A percentile compares a stretch with the other conserved stretches of the same genome.
phyloP scores from a whole-genome alignment of 306 rosid species.

The Prunus padus region DNA sequence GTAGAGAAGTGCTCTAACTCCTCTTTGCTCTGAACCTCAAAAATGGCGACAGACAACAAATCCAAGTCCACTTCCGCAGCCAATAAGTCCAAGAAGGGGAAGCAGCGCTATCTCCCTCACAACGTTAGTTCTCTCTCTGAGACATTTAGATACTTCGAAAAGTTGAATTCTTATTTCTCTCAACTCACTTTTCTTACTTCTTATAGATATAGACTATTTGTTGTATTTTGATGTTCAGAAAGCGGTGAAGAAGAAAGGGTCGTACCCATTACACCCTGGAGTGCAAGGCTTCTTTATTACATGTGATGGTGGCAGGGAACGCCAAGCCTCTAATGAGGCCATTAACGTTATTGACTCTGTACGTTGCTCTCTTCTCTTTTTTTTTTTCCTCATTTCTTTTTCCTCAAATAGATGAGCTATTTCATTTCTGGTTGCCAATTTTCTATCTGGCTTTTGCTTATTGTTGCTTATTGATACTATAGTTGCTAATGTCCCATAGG shows the following conservation, averaged over 20 bases:
- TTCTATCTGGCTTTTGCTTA: slow-evolving; percentile 4
- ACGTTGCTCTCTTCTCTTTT: slow-evolving; percentile 1
- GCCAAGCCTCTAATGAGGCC: slow-evolving; percentile 89
- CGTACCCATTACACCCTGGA: slow-evolving; percentile 81
- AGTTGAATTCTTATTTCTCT: neutral
- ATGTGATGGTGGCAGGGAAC: slow-evolving; percentile 94
- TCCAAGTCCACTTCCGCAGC: slow-evolving; percentile 24
- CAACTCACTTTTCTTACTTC: neutral
- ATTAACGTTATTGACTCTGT: slow-evolving; percentile 85
- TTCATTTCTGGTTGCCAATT: neutral
- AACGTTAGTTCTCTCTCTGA: slow-evolving; percentile 39
- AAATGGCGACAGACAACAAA: slow-evolving; percentile 59
- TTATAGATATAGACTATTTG: neutral
- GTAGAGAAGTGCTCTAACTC: neutral
- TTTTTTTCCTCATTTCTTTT: neutral
- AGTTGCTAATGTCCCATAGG: neutral
- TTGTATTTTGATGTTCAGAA: slow-evolving; percentile 44
- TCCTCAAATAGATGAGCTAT: neutral
- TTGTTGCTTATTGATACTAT: neutral
- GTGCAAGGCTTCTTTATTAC: slow-evolving; percentile 93
- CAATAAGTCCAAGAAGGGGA: slow-evolving; percentile 56
- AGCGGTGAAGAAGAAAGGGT: slow-evolving; percentile 81
- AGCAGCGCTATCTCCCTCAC: slow-evolving; percentile 76
- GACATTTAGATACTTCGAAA: neutral
- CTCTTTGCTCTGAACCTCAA: slow-evolving; percentile 20